Evolutionary conservation across 305 asterid species (phyloP).

Genomic region (Caryopteris hybrid): DNA sequence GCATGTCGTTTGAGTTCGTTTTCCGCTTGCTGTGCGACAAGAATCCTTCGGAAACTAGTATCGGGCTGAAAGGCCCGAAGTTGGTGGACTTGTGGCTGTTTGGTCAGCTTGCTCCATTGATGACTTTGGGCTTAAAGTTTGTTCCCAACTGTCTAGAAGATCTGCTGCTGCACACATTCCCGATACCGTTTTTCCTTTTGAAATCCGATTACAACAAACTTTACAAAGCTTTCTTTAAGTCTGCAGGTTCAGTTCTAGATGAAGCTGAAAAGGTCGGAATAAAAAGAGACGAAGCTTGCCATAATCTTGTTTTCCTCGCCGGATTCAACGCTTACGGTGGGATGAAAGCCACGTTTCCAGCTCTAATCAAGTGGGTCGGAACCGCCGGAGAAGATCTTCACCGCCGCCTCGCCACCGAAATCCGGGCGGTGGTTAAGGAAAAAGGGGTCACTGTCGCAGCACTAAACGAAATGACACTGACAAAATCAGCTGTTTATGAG

Average conservation of each 20-base stretch:
- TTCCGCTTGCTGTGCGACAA: constrained; percentile 31
- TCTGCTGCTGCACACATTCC: constrained; percentile 33
- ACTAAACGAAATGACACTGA: constrained; percentile 20
- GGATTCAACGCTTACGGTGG: constrained; percentile 65
- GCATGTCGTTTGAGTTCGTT: constrained; percentile 37
- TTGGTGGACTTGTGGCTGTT: constrained; percentile 32
- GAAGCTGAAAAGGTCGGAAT: constrained; percentile 38
- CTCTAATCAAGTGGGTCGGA: constrained; percentile 39
- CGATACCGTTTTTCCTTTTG: constrained; percentile 32
- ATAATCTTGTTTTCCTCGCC: constrained; percentile 48
- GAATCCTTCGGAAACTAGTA: constrained; percentile 17
- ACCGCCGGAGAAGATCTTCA: constrained; percentile 38
- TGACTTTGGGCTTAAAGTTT: constrained; percentile 24
- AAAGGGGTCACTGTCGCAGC: constrained; percentile 23
- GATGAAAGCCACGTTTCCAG: constrained; percentile 36
- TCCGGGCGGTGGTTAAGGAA: constrained; percentile 29
- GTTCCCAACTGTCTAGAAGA: constrained; percentile 37
- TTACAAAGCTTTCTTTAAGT: constrained; percentile 26
- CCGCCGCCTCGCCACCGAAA: constrained; percentile 36
- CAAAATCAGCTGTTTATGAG: constrained; percentile 42
- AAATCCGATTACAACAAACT: constrained; percentile 34
- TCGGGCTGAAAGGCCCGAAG: constrained; percentile 34
- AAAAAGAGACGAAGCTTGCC: constrained; percentile 50
- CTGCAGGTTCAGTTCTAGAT: constrained; percentile 29
- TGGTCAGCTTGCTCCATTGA: constrained; percentile 36